These are phyloP conservation scores for Cyphellophora attinorum DNA, from an alignment of 2,329 filamentous ascomycete species.

Conservation along the genomic window DNA sequence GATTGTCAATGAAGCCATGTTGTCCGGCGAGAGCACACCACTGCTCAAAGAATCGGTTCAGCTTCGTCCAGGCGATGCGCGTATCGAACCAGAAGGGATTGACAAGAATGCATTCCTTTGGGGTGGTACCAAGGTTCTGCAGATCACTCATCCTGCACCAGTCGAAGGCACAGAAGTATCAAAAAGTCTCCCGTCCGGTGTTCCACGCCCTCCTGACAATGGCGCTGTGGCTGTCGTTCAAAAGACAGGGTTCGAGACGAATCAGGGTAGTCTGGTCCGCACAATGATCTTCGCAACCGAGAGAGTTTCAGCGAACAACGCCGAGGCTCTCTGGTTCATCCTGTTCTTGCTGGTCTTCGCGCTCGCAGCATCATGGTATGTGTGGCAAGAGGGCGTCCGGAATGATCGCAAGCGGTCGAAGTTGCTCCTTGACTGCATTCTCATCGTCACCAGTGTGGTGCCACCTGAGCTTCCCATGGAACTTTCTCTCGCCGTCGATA, in stretches of 20 bases:
- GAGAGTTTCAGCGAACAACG: conserved; percentile 96
- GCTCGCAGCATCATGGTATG: conserved; percentile 95
- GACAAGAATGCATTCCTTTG: conserved; percentile 97
- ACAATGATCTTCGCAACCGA: conserved; percentile 99
- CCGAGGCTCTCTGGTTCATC: conserved; percentile 93
- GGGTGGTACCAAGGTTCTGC: conserved; percentile 94
- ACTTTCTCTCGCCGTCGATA: conserved; percentile 93
- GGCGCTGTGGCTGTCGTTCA: conserved; percentile 89
- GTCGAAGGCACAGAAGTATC: conserved; percentile 54
- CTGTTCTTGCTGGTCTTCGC: conserved; percentile 94
- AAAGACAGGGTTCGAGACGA: conserved; percentile 98
- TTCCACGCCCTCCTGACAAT: conserved; percentile 79
- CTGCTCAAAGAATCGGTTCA: conserved; percentile 93
- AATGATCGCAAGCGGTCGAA: conserved; percentile 96
- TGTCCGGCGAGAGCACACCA: conserved; percentile 95
- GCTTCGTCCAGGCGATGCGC: conserved; percentile 70
- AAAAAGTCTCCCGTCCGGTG: conserved; percentile 62
- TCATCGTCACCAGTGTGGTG: conserved; percentile 95
- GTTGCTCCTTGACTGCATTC: conserved; percentile 88
- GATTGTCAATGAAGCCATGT: conserved; percentile 98
- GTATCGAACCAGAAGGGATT: conserved; percentile 76
- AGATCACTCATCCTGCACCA: conserved; percentile 78
- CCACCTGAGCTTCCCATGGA: conserved; percentile 99
- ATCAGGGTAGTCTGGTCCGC: conserved; percentile 90
- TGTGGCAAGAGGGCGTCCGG: conserved; percentile 92